Percentiles rank a stretch among this genome's conserved stretches.
These are phyloP conservation scores for barley (Hordeum vulgare) DNA, from an alignment of 176 grass and related monocot genomes.

Conservation along the genomic window DNA sequence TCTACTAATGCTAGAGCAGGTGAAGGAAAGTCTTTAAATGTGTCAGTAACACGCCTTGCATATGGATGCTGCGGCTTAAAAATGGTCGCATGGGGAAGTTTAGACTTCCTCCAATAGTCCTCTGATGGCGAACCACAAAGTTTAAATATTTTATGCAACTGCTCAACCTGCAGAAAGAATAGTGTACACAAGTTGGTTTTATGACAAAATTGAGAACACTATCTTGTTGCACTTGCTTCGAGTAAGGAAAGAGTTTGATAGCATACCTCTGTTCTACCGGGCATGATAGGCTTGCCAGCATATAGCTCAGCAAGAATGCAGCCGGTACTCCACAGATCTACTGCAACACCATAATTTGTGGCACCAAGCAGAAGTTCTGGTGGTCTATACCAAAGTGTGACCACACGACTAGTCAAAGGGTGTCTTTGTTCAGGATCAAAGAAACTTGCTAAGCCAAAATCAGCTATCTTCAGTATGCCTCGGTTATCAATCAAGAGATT, in stretches of 20 bases:
- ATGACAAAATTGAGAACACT: not conserved
- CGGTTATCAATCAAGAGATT: conserved; percentile 96
- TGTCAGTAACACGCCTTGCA: conserved; percentile 66
- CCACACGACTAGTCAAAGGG: conserved; percentile 96
- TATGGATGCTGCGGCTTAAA: conserved; percentile 98
- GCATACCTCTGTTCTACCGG: conserved; percentile 90
- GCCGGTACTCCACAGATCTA: conserved; percentile 96
- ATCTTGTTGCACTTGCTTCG: not conserved
- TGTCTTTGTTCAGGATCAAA: conserved; percentile 81
- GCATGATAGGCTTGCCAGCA: conserved; percentile 99
- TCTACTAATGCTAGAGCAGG: conserved; percentile 70
- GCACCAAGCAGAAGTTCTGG: conserved; percentile 95
- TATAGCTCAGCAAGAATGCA: conserved; percentile 99
- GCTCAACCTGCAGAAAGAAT: conserved; percentile 81
- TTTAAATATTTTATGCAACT: conserved; percentile 99
- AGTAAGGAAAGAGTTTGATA: conserved; percentile 9
- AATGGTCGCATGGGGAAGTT: conserved; percentile 95
- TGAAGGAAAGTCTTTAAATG: conserved; percentile 90
- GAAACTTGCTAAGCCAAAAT: conserved; percentile 98
- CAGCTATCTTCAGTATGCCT: conserved; percentile 93
- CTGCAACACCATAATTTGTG: conserved; percentile 90
- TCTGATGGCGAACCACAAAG: conserved; percentile 94
- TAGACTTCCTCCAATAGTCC: conserved; percentile 96
- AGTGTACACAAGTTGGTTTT: conserved; percentile 12
- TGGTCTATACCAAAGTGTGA: conserved; percentile 98